These are phyloP conservation scores for Rhypophila decipiens DNA, from an alignment of 495 filamentous ascomycete genomes.

Conservation along the genomic window DNA sequence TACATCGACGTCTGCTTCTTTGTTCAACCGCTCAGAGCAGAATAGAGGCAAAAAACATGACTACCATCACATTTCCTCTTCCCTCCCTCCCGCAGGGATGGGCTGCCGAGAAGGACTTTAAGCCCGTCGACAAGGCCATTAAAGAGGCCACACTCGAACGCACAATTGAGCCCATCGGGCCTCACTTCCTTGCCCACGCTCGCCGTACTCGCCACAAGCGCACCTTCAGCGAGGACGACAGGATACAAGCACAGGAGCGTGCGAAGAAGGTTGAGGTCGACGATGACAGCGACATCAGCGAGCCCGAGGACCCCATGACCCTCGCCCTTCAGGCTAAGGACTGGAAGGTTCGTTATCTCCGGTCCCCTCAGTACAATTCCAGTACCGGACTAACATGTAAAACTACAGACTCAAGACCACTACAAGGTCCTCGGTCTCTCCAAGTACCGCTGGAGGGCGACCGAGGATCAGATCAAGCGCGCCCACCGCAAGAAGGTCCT, in stretches of 20 bases:
- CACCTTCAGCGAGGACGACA: slow-evolving; percentile 97
- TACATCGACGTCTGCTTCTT: no score
- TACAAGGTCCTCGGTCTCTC: slow-evolving; percentile 92
- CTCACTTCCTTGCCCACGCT: slow-evolving; percentile 95
- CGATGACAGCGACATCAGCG: slow-evolving; percentile 81
- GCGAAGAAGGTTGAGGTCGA: slow-evolving; percentile 95
- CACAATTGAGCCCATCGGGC: slow-evolving; percentile 89
- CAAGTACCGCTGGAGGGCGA: slow-evolving; percentile 85
- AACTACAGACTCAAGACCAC: slow-evolving; percentile 79
- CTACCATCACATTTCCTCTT: slow-evolving; percentile 48
- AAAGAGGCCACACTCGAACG: slow-evolving; percentile 59
- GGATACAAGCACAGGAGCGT: slow-evolving; percentile 87
- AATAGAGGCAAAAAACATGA: slow-evolving; percentile 25
- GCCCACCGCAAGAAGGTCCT: slow-evolving; percentile 99
- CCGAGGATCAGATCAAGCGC: slow-evolving; percentile 95
- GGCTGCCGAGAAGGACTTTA: slow-evolving; percentile 87
- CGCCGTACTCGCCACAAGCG: slow-evolving; percentile 92
- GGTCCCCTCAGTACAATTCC: no score
- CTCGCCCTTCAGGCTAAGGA: slow-evolving; percentile 92
- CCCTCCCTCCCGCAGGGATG: slow-evolving; percentile 76
- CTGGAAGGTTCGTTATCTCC: slow-evolving; percentile 74
- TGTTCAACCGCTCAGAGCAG: no score
- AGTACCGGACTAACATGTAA: slow-evolving; percentile 21
- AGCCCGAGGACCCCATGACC: slow-evolving; percentile 86
- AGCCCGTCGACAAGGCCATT: slow-evolving; percentile 63